Evolutionary conservation across 441 rosid genomes (phyloP), one percentile per base, ranked within the genome.

Genomic region (Erodium trifolium): DNA sequence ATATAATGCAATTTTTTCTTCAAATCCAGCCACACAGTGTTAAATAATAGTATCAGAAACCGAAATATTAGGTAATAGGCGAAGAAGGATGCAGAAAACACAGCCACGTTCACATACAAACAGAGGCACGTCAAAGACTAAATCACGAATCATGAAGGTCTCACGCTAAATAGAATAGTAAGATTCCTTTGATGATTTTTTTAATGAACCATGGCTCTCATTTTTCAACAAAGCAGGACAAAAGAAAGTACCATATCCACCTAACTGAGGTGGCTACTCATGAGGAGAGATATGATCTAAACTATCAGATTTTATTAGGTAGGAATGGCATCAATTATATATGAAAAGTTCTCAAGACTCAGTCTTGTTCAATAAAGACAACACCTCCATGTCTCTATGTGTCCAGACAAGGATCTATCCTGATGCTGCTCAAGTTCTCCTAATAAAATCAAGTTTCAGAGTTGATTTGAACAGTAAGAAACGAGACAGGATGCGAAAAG

Each of bases 351-450:
- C 13, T 70, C 6, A 16, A 13, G 41, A 18, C 11, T 69, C 51
- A 27, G 59, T 9, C 66, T 16, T 13, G 13, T 60, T 19, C 65
- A 68, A 63, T 49, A 16, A 67, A 67, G 79, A 81, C 79, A 71
- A 73, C 67, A 18, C 72, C 70, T 72, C 60, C 76, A 69, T 74
- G 80, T 79, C 74, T 73, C 66, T 18, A 11, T 5, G 72, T 69
- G 70, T 74, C 39, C 67, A 64, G 83, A 70, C 83, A 78, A 67
- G 53, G 75, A 63, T 67, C 78, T 68, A 70, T 60, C 75, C 55
- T 14, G 9, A 45, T 37, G 23, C 9, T 17, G 63, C 63, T 70
- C 66, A 35, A 17, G 29, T 62, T 67, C 69, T 5, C 41, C 41
- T 69, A 4, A 31, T 27, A 47, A 69, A 67, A 66, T 64, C 60